Percentiles rank a stretch among this genome's conserved stretches.
These are phyloP conservation scores for Drechmeria coniospora DNA, from an alignment of 2,329 filamentous ascomycete species.

Conservation along the genomic window DNA sequence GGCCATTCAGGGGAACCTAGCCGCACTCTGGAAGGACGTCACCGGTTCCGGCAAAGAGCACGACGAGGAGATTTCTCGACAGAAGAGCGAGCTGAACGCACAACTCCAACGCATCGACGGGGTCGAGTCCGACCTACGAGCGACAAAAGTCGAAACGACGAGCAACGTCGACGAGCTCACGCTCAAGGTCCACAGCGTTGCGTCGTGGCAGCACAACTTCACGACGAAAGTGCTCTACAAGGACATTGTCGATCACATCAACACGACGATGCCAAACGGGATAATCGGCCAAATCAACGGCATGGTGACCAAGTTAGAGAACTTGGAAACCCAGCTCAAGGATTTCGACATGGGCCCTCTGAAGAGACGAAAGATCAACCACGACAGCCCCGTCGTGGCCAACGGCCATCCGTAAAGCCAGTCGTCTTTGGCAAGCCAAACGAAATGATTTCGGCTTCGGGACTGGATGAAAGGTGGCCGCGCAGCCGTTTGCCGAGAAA, in stretches of 20 bases:
- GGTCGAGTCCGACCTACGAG: not conserved
- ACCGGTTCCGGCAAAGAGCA: not conserved
- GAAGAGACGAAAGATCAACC: too few relatives aligned
- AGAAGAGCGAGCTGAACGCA: not conserved
- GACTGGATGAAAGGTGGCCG: too few relatives aligned
- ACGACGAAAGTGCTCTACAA: conserved; percentile 25
- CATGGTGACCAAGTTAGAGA: conserved; percentile 7
- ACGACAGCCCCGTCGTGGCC: too few relatives aligned
- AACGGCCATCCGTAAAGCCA: too few relatives aligned
- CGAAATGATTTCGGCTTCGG: too few relatives aligned
- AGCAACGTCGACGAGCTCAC: conserved; percentile 14
- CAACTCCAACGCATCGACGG: too few relatives aligned
- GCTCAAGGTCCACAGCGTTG: conserved; percentile 22
- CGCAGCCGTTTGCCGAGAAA: too few relatives aligned
- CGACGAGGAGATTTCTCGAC: not conserved
- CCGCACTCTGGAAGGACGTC: not conserved
- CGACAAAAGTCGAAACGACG: conserved; percentile 2
- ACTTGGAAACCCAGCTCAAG: conserved; percentile 6
- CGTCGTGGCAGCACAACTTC: conserved; percentile 34
- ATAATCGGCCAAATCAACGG: conserved; percentile 6
- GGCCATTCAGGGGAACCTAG: conserved; percentile 2
- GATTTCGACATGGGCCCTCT: not conserved
- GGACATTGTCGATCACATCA: conserved; percentile 23
- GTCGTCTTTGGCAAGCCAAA: too few relatives aligned
- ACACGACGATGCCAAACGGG: conserved; percentile 11